Conservation (phyloP, 495 filamentous ascomycete species). For the Cenococcum geophilum region DNA sequence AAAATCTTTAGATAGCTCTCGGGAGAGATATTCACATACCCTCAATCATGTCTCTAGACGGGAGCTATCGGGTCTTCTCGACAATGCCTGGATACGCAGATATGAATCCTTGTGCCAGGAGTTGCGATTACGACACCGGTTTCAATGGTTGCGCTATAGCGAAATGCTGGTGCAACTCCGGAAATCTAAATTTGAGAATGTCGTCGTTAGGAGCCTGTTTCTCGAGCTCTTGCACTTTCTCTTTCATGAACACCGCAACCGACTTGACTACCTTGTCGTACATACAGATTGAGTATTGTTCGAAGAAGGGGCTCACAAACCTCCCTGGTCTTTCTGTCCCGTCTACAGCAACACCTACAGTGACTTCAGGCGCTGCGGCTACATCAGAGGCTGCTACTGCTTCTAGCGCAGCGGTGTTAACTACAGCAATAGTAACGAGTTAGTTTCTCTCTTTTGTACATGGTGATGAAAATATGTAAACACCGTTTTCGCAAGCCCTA, state of each 20-base stretch:
- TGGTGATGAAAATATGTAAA: neutral
- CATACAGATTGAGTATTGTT: neutral
- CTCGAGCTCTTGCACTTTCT: neutral
- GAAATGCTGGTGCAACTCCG: neutral
- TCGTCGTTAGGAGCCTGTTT: neutral
- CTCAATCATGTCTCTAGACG: neutral
- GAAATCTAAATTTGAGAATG: neutral
- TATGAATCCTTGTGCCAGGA: neutral
- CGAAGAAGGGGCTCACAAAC: neutral
- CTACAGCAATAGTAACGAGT: neutral
- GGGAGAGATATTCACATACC: no score
- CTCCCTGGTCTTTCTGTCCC: neutral
- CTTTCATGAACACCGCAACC: neutral
- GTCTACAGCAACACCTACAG: neutral
- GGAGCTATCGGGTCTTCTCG: neutral
- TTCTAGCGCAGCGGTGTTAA: neutral
- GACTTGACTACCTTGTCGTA: neutral
- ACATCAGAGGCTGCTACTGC: neutral
- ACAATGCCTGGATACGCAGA: neutral
- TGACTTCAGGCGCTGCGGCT: neutral
- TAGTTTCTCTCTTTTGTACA: neutral
- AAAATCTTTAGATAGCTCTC: no score
- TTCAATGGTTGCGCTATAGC: neutral
- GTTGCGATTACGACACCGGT: neutral
- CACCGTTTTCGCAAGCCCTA: no score